These are phyloP conservation scores for Blastobotrys mokoenaii DNA, from an alignment of 805 yeast species.

Conservation along the genomic window DNA sequence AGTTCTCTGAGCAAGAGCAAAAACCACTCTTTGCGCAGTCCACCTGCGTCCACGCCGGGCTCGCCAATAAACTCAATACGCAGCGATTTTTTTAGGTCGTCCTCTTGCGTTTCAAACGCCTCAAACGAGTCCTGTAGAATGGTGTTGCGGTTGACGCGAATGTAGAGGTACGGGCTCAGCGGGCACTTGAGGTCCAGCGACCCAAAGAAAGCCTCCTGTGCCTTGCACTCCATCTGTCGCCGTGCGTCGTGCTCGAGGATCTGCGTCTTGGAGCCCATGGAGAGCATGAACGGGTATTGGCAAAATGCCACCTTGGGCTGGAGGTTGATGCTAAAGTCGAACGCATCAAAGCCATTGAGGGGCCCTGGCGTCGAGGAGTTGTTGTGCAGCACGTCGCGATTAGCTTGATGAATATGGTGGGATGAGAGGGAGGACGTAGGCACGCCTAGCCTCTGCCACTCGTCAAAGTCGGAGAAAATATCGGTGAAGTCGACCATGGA, in stretches of 20 bases:
- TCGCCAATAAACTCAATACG: slow-evolving; percentile 77
- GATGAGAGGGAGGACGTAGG: slow-evolving; percentile 5
- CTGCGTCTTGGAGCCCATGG: slow-evolving; percentile 74
- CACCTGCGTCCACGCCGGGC: slow-evolving; percentile 95
- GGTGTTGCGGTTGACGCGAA: slow-evolving; percentile 58
- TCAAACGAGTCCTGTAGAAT: slow-evolving; percentile 67
- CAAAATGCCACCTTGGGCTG: slow-evolving; percentile 50
- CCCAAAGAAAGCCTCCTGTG: slow-evolving; percentile 79
- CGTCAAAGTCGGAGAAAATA: slow-evolving; percentile 69
- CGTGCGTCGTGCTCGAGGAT: slow-evolving; percentile 77
- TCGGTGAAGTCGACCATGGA: slow-evolving; percentile 73
- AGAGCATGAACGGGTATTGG: slow-evolving; percentile 72
- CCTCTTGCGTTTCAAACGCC: slow-evolving; percentile 41
- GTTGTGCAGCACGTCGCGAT: not conserved
- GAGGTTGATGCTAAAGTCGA: slow-evolving; percentile 5
- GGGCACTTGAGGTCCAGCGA: slow-evolving; percentile 56
- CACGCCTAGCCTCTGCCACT: slow-evolving; percentile 48
- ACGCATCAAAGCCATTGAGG: not conserved
- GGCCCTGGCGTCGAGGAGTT: not conserved
- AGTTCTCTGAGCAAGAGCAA: slow-evolving; percentile 59
- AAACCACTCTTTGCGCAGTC: slow-evolving; percentile 92
- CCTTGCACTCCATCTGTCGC: slow-evolving; percentile 73
- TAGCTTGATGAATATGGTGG: not conserved
- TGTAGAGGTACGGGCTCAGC: slow-evolving; percentile 58
- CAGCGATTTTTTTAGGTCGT: slow-evolving; percentile 64